Conservation (phyloP, 495 filamentous ascomycete genomes). For the Penicillium dipodomyicola region DNA sequence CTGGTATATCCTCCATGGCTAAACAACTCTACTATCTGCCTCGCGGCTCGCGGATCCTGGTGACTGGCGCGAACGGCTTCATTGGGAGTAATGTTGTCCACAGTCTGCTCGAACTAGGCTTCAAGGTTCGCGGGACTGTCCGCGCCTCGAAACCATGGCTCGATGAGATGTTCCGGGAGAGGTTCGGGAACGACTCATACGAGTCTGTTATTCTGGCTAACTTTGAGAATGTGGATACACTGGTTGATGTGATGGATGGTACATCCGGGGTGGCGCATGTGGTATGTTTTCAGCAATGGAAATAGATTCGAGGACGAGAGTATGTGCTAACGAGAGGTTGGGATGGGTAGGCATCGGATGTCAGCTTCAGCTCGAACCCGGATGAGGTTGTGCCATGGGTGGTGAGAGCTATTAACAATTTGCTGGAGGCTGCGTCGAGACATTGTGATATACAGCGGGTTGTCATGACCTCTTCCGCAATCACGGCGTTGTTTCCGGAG, state of each 20-base stretch:
- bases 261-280: slow-evolving; percentile 41
- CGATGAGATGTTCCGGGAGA: slow-evolving; percentile 34
- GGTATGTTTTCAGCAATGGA: slow-evolving; percentile 4
- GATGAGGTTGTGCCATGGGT: slow-evolving; percentile 39
- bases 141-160: slow-evolving; percentile 47
- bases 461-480: slow-evolving; percentile 10
- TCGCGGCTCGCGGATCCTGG: slow-evolving; percentile 29
- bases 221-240: slow-evolving; percentile 37
- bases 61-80: slow-evolving; percentile 51
- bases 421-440: slow-evolving; percentile 9
- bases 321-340: not conserved
- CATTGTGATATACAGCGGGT: slow-evolving; percentile 2
- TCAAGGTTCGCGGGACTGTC: slow-evolving; percentile 45
- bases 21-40: slow-evolving; percentile 1
- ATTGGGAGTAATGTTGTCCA: slow-evolving; percentile 47
- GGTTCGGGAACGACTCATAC: slow-evolving; percentile 41
- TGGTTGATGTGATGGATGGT: slow-evolving; percentile 41
- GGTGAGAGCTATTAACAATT: slow-evolving; percentile 4
- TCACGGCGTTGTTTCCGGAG: slow-evolving; percentile 2
- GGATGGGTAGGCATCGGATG: slow-evolving; percentile 18
- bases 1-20: not conserved
- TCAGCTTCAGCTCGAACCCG: slow-evolving; percentile 34
- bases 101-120: slow-evolving; percentile 40
- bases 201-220: slow-evolving; percentile 39
- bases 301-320: not conserved